Evolutionary conservation across 2,329 filamentous ascomycete species (phyloP), one percentile per base, ranked within the genome.

Genomic region (Aspergillus persii): DNA sequence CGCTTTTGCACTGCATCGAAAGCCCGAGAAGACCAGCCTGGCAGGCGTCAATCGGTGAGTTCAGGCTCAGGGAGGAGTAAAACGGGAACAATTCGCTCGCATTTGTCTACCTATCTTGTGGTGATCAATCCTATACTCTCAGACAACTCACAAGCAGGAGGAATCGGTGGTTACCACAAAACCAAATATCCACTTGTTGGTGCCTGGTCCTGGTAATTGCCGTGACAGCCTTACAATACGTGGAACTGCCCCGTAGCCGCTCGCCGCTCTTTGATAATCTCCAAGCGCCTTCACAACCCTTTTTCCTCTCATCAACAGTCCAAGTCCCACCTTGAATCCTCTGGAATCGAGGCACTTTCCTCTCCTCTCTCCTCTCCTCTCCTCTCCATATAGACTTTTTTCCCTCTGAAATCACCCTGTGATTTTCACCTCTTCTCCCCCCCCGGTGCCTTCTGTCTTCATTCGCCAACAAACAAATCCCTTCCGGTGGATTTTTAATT

Each of bases 161-260:
- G 18, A 23, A 23, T 23, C 18, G 18, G 18, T 23, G 18, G 18
- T 23, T 23, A 23, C 18, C 18, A 23, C 18, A 23, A 23, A 23
- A 23, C 48, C 29, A 39, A 59, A 53, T 52, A 49, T 15, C 50
- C 48, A 51, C 54, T 23, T 18, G 50, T 63, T 44, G 58, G 63
- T 65, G 57, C 63, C 63, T 65, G 63, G 61, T 61, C 51, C 58
- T 57, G 57, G 61, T 65, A 65, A 65, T 56, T 47, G 8, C 33
- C 41, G 51, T 54, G 50, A 41, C 36, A 48, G 26, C 27, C 8
- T 44, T 49, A 46, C 50, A 12, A 36, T 36, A 36, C 33, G 33
- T 12, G 15, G 36, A 23, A 23, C 18, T 23, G 18, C 18, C 18
- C 36, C 6, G 12, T 41, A 27, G 9, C 44, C 9, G 18, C n/a